Evolutionary conservation across 106 monocot species (phyloP), one percentile per base, ranked within the genome.

Genomic region (Dioscorea dumetorum): DNA sequence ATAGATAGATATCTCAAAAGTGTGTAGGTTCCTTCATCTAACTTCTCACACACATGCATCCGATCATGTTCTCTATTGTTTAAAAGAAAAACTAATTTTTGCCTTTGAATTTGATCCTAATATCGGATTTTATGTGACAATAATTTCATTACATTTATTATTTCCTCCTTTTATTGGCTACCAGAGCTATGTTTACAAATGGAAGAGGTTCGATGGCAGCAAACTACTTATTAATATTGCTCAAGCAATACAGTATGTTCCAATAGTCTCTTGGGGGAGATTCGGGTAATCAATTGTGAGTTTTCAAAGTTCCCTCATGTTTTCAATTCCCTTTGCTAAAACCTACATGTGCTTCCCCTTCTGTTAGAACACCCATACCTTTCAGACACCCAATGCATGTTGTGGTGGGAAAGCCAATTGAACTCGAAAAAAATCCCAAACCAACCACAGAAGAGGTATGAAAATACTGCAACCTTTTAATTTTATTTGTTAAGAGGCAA

Each of bases 351-450:
- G 14, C 18, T n/a, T 49, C 24, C n/a, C 49, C 24, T 51, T 51
- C 22, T 63, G 20, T 52, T 48, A 97, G 95, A 67, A 67, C 91
- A 19, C 86, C 95, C 23, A 84, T 97, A 61, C 95, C 95, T 21
- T 89, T 78, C 71, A 77, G 66, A 50, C 82, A 77, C 56, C 91
- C 95, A 57, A 82, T 97, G 78, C 86, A 91, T 67, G 88, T 97
- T 52, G 91, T 97, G 5, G 89, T 97, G 8, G 95, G 91, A 24
- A 88, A 50, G 59, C 95, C 95, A 57, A 97, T 97, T 67, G 67
- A 80, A 68, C 33, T 91, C 48, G 66, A 80, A 64, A 91, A 77
- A 73, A 91, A 84, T 68, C 74, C 84, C 20, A 50, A 81, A 41
- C 91, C 95, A 62, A 84, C 91, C 9, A 19, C 32, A 15, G 91